These are phyloP conservation scores for Verbena officinalis DNA, from an alignment of 257 asterid species.

Conservation along the genomic window DNA sequence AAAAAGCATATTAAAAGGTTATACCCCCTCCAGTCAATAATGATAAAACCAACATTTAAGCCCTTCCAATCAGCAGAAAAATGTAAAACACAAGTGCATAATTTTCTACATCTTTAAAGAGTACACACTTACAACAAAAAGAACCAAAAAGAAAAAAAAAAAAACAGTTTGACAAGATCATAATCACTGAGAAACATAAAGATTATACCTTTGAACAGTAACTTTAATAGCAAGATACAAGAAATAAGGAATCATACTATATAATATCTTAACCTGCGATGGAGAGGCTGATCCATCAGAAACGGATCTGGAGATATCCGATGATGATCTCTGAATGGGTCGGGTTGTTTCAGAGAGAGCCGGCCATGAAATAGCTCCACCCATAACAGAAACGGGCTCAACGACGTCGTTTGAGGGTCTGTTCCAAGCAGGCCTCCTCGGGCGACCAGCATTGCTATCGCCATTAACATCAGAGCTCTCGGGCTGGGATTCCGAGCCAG, in stretches of 20 bases:
- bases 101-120: not conserved
- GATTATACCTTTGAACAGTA: not conserved
- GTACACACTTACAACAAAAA: constrained; percentile 4
- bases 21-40: not conserved
- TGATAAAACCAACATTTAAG: not conserved
- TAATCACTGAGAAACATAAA: constrained; percentile 5
- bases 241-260: not conserved
- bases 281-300: constrained; percentile 63
- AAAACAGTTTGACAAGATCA: not conserved
- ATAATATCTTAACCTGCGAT: constrained; percentile 58
- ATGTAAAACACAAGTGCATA: constrained; percentile 6
- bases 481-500: constrained; percentile 38
- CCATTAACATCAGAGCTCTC: constrained; percentile 45
- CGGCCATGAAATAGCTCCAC: constrained; percentile 83
- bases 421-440: constrained; percentile 74
- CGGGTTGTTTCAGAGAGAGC: constrained; percentile 77
- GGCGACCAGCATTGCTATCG: constrained; percentile 53
- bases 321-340: constrained; percentile 45
- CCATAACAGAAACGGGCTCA: constrained; percentile 70
- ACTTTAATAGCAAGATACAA: constrained; percentile 6
- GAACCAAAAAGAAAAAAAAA: no score
- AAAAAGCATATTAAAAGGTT: constrained; percentile 18
- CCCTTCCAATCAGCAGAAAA: not conserved
- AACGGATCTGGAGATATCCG: constrained; percentile 46
- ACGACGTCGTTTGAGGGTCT: constrained; percentile 66